phyloP scores from a whole-genome alignment of 495 filamentous ascomycete species.

The Physcia stellaris region DNA sequence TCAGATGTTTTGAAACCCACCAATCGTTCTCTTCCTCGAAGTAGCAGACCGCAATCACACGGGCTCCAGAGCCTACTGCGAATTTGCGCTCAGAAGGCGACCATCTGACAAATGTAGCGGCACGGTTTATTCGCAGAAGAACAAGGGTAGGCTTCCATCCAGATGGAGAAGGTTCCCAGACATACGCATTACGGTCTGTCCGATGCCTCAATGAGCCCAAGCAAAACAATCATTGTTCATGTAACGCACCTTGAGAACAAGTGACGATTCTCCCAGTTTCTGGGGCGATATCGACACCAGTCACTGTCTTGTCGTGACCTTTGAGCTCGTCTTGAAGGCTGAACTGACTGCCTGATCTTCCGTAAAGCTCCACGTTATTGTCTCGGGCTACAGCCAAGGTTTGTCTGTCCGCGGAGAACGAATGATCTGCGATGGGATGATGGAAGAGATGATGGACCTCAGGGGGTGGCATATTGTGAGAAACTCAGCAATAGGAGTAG shows the following conservation, averaged over 20 bases:
- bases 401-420: slow-evolving; percentile 82
- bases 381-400: slow-evolving; percentile 87
- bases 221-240: too few relatives aligned
- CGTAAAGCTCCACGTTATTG: slow-evolving; percentile 82
- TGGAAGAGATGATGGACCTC: slow-evolving; percentile 97
- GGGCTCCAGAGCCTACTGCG: slow-evolving; percentile 88
- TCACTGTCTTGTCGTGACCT: slow-evolving; percentile 94
- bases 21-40: slow-evolving; percentile 98
- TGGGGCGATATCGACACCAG: slow-evolving; percentile 89
- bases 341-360: slow-evolving; percentile 58
- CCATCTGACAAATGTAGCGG: slow-evolving; percentile 95
- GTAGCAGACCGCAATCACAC: slow-evolving; percentile 95
- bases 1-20: slow-evolving; percentile 99
- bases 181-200: slow-evolving; percentile 88
- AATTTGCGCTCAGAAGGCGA: slow-evolving; percentile 95
- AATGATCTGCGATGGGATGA: slow-evolving; percentile 90
- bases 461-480: slow-evolving; percentile 57
- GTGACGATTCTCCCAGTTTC: slow-evolving; percentile 85
- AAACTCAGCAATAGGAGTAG: slow-evolving; percentile 74
- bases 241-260: slow-evolving; percentile 82
- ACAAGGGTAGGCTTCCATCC: slow-evolving; percentile 97
- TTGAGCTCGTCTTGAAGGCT: slow-evolving; percentile 79
- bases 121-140: slow-evolving; percentile 90
- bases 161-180: slow-evolving; percentile 82
- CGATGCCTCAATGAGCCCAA: too few relatives aligned